Base-by-base conservation (phyloP, 805 yeast genomes). In the Tetrapisispora nanseiensis region DNA sequence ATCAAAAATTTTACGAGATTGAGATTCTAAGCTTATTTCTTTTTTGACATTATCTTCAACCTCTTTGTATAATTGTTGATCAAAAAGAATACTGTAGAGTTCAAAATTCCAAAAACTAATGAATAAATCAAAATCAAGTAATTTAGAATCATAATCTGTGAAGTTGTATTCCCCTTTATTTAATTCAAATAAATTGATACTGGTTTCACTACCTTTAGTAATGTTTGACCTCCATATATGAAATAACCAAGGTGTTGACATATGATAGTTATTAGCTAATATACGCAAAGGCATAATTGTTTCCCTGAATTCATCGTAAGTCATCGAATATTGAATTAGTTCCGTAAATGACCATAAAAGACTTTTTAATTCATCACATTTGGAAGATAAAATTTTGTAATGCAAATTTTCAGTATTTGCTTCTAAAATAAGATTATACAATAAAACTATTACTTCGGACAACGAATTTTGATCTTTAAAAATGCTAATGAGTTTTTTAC, bases 91-190 rank as follows among this genome's bases (percentile, higher is more conserved):
- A 52, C 87, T 95, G 54, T 82, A 79, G 7, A 86, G 62, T 0
- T 81, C 72, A 27, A 82, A 65, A 46, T 69, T 75, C 96, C 95
- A 89, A 51, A 87, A 89, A 1, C 72, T 65, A 2, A 67, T 62
- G 52, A 71, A 84, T 23, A 86, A 62, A 0, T 66, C 68, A 12
- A 61, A 55, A 2, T 66, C 51, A 2, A 78, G 39, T 8, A 48
- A 28, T 0, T 45, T 27, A 40, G 61, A 61, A 28, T 61, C 56
- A 23, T 55, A 43, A 21, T 50, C 56, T 3, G 42, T 32, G 34
- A 47, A 52, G 2, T 40, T 32, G 2, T 52, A 42, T 1, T 42
- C 47, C 7, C 48, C 35, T 15, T 60, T 26, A 24, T 45, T 42
- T 2, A 38, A 21, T 12, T 44, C 46, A 23, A 48, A 50, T 4